Conservation (phyloP, 331 rosid genomes). For the Malus hybrid region DNA sequence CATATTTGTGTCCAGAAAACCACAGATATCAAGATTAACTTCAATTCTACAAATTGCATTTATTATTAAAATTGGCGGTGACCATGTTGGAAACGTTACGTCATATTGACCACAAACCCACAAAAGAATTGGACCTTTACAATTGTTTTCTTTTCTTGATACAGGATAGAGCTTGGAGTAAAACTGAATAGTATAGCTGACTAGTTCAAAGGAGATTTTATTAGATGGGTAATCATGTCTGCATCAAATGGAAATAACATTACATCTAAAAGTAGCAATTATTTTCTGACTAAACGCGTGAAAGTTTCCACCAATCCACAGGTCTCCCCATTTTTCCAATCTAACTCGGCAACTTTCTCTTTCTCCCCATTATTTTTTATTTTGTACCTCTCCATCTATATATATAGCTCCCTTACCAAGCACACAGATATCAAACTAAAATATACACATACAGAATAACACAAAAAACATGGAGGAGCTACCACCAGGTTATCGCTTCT, state of each 20-base stretch:
- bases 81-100: not conserved
- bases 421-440: not conserved
- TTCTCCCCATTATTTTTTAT: not conserved
- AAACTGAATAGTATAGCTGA: slow-evolving; percentile 8
- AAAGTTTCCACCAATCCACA: slow-evolving; percentile 18
- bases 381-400: not conserved
- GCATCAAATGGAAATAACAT: not conserved
- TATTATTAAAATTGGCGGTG: not conserved
- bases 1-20: too few species aligned
- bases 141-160: not conserved
- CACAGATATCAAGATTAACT: too few species aligned
- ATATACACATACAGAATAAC: too few species aligned
- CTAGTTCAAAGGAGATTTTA: slow-evolving; percentile 27
- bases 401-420: not conserved
- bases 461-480: slow-evolving; percentile 12
- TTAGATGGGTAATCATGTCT: not conserved
- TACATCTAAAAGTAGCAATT: not conserved
- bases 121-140: not conserved
- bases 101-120: not conserved
- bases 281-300: slow-evolving; percentile 44
- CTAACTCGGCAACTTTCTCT: slow-evolving; percentile 23
- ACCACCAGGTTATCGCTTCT: slow-evolving; percentile 67
- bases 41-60: too few species aligned
- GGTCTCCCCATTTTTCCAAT: slow-evolving; percentile 9
- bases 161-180: not conserved